Evolutionary conservation across 164 flowering plant species (phyloP).

Genomic region (Saururus chinensis): DNA sequence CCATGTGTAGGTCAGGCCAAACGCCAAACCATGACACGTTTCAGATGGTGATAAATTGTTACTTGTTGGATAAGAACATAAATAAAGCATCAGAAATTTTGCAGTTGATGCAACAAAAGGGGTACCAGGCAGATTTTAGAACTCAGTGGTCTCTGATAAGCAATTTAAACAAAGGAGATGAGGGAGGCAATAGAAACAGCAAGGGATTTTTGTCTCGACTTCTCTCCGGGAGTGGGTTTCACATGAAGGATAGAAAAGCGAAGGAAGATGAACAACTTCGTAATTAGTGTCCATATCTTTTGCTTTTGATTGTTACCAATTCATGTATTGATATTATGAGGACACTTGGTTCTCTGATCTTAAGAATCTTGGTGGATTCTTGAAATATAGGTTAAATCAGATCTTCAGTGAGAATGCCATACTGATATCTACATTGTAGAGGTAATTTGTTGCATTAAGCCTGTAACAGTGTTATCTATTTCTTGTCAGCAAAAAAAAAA

Average conservation of each 20-base stretch:
- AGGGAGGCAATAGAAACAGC: constrained; percentile 17
- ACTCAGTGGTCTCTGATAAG: constrained; percentile 88
- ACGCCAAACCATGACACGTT: constrained; percentile 48
- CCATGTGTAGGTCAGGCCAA: constrained; percentile 43
- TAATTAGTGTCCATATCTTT: too few species aligned
- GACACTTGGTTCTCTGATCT: too few species aligned
- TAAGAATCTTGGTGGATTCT: too few species aligned
- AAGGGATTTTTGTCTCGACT: constrained; percentile 64
- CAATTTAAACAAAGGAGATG: constrained; percentile 36
- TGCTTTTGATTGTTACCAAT: too few species aligned
- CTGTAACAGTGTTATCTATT: too few species aligned
- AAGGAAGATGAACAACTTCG: too few species aligned
- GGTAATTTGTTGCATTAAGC: too few species aligned
- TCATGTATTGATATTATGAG: too few species aligned
- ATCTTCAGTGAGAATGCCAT: too few species aligned
- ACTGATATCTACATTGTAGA: too few species aligned
- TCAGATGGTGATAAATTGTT: constrained; percentile 35
- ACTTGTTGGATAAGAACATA: constrained; percentile 35
- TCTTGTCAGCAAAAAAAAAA: too few species aligned
- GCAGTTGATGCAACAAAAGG: constrained; percentile 56
- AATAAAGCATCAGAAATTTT: constrained; percentile 52
- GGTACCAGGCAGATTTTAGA: constrained; percentile 65
- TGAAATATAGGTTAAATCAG: too few species aligned
- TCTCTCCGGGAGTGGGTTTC: constrained; percentile 60
- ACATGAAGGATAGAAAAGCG: constrained; percentile 6